These are phyloP conservation scores for Ceratocystiopsis sp. DNA, from an alignment of 2,329 filamentous ascomycete genomes.

Conservation along the genomic window DNA sequence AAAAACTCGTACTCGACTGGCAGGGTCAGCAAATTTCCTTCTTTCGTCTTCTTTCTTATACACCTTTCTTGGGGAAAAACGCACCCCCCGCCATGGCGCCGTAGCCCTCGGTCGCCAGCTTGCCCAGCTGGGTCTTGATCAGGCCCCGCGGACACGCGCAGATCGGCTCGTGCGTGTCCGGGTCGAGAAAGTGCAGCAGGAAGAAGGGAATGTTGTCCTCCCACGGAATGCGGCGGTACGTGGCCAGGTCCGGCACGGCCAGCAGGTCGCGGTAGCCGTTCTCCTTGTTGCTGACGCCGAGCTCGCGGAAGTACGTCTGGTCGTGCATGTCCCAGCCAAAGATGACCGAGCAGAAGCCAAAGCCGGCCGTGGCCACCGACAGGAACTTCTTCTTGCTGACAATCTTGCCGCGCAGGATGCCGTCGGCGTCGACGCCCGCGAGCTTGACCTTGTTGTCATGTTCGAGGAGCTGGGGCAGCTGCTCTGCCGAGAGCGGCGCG, in stretches of 20 bases:
- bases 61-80: neutral
- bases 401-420: constrained; percentile 73
- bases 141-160: constrained; percentile 67
- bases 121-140: constrained; percentile 49
- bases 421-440: constrained; percentile 75
- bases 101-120: constrained; percentile 51
- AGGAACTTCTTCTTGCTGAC: constrained; percentile 89
- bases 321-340: constrained; percentile 99
- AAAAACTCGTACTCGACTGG: constrained; percentile 90
- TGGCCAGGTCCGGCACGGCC: constrained; percentile 61
- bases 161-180: constrained; percentile 54
- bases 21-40: neutral
- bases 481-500: constrained; percentile 36
- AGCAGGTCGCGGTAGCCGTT: constrained; percentile 81
- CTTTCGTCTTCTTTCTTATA: neutral
- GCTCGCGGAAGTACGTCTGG: constrained; percentile 69
- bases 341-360: constrained; percentile 86
- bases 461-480: constrained; percentile 48
- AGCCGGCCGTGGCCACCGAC: constrained; percentile 61
- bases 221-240: constrained; percentile 77
- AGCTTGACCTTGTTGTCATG: constrained; percentile 71
- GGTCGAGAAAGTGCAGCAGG: constrained; percentile 67
- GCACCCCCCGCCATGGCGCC: constrained; percentile 77
- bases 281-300: constrained; percentile 74
- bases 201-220: constrained; percentile 77